Evolutionary conservation across 2,329 filamentous ascomycete species (phyloP), one percentile per base, ranked within the genome.

Genomic region (Neofusicoccum cordaticola): DNA sequence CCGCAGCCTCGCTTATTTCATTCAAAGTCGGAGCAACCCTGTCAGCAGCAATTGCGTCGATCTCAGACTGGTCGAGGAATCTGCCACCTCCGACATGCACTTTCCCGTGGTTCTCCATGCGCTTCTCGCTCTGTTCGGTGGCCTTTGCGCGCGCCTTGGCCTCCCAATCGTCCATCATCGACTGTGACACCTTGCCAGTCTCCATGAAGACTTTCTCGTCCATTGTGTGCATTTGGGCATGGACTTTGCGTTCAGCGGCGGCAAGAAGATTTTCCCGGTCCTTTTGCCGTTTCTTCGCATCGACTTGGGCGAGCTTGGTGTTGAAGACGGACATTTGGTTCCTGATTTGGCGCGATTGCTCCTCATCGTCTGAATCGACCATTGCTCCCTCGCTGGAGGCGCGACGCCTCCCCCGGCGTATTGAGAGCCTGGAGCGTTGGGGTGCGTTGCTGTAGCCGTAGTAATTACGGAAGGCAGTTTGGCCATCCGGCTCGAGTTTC

Each of bases 191-290:
- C 73, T 89, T 88, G 64, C 92, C 92, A 1, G 90, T 94, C 62
- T 94, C 85, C 13, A 86, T 83, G 69, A 88, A 92, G 12, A 96
- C 86, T 71, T 88, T 88, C 74, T 93, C 87, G 66, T 98, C 94
- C 82, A 97, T 93, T 45, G 85, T 86, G 66, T 90, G 87, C 69
- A 97, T 85, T 47, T 86, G 87, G 19, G 88, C 88, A 68, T 89
- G 87, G n/a, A 97, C 94, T 69, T 96, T 96, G 50, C 90, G 88
- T 72, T 93, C 90, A 1, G 94, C 94, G 2, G 88, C 88, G 9
- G 90, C 90, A 68, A 97, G 81, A 1, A 98, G 80, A 1, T 85
- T 83, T 63, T 90, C 89, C 12, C 92, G 89, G 70, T 97, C 93
- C 48, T 86, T 84, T 65, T 89, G 83, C 47, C 90, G 85, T 77